These are phyloP conservation scores for Lactarius evosmus DNA, from an alignment of 768 basidiomycete species.

Conservation along the genomic window DNA sequence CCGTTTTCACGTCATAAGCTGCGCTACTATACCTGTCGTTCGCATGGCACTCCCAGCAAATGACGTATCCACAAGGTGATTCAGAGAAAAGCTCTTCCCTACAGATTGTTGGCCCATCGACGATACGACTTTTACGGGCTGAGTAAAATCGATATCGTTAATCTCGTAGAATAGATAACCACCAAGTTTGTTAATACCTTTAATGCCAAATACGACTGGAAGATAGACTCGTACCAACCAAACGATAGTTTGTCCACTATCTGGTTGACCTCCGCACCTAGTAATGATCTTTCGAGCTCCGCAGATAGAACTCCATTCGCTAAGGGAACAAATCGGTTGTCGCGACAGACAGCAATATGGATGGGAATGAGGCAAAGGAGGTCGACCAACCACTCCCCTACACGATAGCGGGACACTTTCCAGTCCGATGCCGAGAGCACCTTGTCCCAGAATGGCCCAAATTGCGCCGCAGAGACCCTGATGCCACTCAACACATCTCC, in stretches of 20 bases:
- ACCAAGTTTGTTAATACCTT: too few relatives aligned
- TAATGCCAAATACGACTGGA: slow-evolving; percentile 59
- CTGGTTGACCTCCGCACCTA: slow-evolving; percentile 56
- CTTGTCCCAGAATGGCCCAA: slow-evolving; percentile 31
- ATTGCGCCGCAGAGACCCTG: slow-evolving; percentile 35
- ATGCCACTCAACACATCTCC: slow-evolving; percentile 43
- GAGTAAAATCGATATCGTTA: background rate
- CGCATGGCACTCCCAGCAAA: slow-evolving; percentile 66
- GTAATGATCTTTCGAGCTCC: slow-evolving; percentile 47
- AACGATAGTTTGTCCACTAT: slow-evolving; percentile 55
- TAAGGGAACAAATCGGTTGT: slow-evolving; percentile 59
- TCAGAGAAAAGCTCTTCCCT: slow-evolving; percentile 56
- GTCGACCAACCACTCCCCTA: slow-evolving; percentile 62
- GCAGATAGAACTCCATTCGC: slow-evolving; percentile 55
- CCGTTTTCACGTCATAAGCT: background rate
- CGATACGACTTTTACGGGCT: slow-evolving; percentile 63
- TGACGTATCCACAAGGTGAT: slow-evolving; percentile 60
- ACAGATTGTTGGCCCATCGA: slow-evolving; percentile 71
- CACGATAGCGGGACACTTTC: slow-evolving; percentile 40
- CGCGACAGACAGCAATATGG: slow-evolving; percentile 56
- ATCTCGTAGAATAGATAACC: background rate
- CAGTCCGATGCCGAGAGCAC: slow-evolving; percentile 14
- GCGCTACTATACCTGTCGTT: slow-evolving; percentile 41
- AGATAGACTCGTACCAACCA: slow-evolving; percentile 64
- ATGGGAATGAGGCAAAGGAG: slow-evolving; percentile 62